Base-by-base conservation (phyloP, 805 yeast species). In the Blastobotrys robertii region DNA sequence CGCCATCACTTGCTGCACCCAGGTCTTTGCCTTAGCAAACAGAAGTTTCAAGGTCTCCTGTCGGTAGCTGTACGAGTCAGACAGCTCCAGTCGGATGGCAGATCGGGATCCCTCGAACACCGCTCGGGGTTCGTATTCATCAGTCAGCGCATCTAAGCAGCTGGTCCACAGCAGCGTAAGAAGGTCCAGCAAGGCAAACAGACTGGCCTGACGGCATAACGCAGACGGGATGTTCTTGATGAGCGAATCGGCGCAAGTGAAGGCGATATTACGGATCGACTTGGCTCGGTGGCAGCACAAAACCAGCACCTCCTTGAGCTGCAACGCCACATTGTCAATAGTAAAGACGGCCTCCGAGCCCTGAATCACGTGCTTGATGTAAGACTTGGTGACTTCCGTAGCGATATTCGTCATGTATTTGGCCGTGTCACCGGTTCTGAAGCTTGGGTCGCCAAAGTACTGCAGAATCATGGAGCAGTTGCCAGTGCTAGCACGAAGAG, bases 381-480 rank as follows among this genome's bases (percentile, higher is more conserved):
- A 87, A 50, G 74, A 77, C 33, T 71, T 69, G 22, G 77, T 72
- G 41, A 82, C 69, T 39, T 74, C 69, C 47, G 69, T 69, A 0
- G 90, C 76, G 45, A 90, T 73, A 4, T 72, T 70, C 0, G 80
- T 80, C 59, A 88, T 73, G 45, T 73, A 77, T 48, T 73, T 79
- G 43, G 80, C 84, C 10, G 86, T 73, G 8, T 80, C 84, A 31
- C 78, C 72, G 31, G 84, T 69, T 31, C 72, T 68, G 49, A 85
- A 69, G 0, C 94, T 81, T 2, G 95, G 92, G 56, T 92, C 97
- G 1, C 92, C 82, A 52, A 82, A 81, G 63, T 92, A 92, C 33
- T 72, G 70, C 42, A 90, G 70, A 30, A 78, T 67, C n/a, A 79
- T 77, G 0, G 94, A 79, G 50, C 95, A 82, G 50, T 81, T 80